These are phyloP conservation scores for Pulicaria dysenterica DNA, from an alignment of 129 eudicot species.

Conservation along the genomic window DNA sequence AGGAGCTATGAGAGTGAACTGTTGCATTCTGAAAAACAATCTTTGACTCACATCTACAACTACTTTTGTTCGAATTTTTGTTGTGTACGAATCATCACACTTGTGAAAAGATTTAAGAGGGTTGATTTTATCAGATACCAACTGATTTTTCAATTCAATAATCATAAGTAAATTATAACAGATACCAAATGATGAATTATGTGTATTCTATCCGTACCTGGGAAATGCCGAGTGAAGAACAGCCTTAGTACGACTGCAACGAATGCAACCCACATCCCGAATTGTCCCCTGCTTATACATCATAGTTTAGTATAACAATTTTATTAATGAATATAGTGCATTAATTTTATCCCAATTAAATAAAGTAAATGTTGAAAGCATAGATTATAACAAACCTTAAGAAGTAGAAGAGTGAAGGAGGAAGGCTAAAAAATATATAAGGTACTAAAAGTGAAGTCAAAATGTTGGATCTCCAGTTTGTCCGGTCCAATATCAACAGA, in stretches of 20 bases:
- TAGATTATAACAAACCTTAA: conserved; percentile 45
- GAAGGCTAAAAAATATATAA: conserved; percentile 74
- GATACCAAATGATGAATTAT: too few relatives aligned
- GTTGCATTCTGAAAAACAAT: too few relatives aligned
- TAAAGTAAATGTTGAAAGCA: conserved; percentile 16
- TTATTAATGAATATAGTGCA: background rate
- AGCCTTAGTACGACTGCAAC: conserved; percentile 75
- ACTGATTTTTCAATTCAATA: too few relatives aligned
- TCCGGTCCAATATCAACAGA: conserved; percentile 81
- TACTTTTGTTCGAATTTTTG: too few relatives aligned
- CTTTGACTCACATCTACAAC: too few relatives aligned
- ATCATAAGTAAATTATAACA: too few relatives aligned
- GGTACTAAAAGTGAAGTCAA: conserved; percentile 79
- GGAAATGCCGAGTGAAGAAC: conserved; percentile 84
- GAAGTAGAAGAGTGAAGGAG: conserved; percentile 50
- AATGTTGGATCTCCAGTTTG: conserved; percentile 89
- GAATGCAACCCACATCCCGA: conserved; percentile 84
- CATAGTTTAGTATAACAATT: background rate
- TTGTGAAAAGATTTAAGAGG: background rate
- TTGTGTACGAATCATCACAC: background rate
- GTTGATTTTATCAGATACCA: too few relatives aligned
- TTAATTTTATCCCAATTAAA: background rate
- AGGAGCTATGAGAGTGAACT: too few relatives aligned
- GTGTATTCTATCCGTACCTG: conserved; percentile 44
- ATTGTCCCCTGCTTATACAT: conserved; percentile 55